Evolutionary conservation across 2,329 filamentous ascomycete species (phyloP), one percentile per base, ranked within the genome.

Genomic region (Ophiobolus disseminans): DNA sequence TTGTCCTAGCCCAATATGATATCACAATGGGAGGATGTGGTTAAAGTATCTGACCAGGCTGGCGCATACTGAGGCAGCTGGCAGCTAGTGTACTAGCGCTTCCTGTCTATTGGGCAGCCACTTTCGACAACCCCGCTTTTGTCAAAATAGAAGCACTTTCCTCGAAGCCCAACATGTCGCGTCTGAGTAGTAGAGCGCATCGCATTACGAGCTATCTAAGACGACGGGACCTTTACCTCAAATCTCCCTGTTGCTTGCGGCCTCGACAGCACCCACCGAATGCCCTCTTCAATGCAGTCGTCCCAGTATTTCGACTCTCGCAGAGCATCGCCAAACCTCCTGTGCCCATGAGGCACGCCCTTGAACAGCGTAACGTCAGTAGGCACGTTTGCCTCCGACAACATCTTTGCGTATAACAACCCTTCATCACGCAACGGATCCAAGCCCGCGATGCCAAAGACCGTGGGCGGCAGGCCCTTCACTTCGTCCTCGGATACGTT

Each of bases 301-400:
- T 80, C 78, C 76, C 76, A 80, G 25, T 73, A 58, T 22, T 68
- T 63, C 4, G 67, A 73, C 20, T 70, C 73, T 10, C 72, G 67
- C 7, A 80, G 40, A n/a, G 64, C 69, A 8, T 73, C 68, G 3
- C 75, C 75, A 46, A 75, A 78, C 8, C 75, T 81, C 34, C 76
- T 65, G 56, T 82, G 82, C 0, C 76, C 78, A 66, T 84, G 82
- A 0, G 82, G 82, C 0, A 84, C 64, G 0, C 82, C 81, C 20
- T 70, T 75, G 60, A 82, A 83, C 1, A 84, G 53, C 45, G 75
- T 68, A 0, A 78, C 64, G 44, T 80, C 67, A 0, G 79, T 82
- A 0, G 80, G 75, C 0, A 84, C 78, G 72, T 78, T 77, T 40
- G 76, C 62, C 20, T 76, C 70, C 5, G 72, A 52, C 30, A 80